Evolutionary conservation across 257 asterid genomes (phyloP).

Genomic region (Rauvolfia tetraphylla): DNA sequence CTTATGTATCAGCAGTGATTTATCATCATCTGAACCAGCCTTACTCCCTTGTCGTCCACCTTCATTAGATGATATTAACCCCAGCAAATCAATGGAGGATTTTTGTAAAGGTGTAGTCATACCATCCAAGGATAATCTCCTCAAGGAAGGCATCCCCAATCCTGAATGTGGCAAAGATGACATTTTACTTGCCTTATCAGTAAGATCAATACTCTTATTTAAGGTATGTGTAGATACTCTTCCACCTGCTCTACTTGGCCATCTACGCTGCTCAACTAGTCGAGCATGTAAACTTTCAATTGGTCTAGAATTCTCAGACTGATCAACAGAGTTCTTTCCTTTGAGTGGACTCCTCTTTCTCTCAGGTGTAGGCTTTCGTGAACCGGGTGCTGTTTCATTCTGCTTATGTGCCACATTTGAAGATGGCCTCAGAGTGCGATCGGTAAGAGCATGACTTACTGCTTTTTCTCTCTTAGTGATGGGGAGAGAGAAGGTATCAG

Average conservation of each 20-base stretch:
- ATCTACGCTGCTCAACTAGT: slow-evolving; percentile 65
- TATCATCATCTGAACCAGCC: slow-evolving; percentile 45
- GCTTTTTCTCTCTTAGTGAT: slow-evolving; percentile 55
- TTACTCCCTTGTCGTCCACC: slow-evolving; percentile 23
- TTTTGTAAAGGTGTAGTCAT: slow-evolving; percentile 42
- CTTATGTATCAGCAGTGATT: slow-evolving; percentile 31
- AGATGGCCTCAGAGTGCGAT: slow-evolving; percentile 50
- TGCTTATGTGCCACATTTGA: slow-evolving; percentile 35
- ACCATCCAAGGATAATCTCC: slow-evolving; percentile 75
- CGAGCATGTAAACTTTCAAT: slow-evolving; percentile 50
- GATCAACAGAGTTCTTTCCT: slow-evolving; percentile 56
- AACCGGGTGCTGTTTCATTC: slow-evolving; percentile 36
- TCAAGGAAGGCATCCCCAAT: slow-evolving; percentile 31
- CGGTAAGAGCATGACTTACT: slow-evolving; percentile 36
- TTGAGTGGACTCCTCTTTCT: slow-evolving; percentile 67
- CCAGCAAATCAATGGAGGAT: slow-evolving; percentile 48
- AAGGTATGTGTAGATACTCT: slow-evolving; percentile 35
- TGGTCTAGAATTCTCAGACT: slow-evolving; percentile 75
- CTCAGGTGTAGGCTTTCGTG: slow-evolving; percentile 68
- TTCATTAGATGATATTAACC: slow-evolving; percentile 33
- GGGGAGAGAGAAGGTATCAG: slow-evolving; percentile 48
- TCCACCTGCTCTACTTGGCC: slow-evolving; percentile 63
- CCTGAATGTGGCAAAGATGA: slow-evolving; percentile 36
- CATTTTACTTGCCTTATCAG: slow-evolving; percentile 40
- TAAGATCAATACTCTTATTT: slow-evolving; percentile 45